Conservation (phyloP, 2,329 filamentous ascomycete genomes). For the Fusarium devonianum region DNA sequence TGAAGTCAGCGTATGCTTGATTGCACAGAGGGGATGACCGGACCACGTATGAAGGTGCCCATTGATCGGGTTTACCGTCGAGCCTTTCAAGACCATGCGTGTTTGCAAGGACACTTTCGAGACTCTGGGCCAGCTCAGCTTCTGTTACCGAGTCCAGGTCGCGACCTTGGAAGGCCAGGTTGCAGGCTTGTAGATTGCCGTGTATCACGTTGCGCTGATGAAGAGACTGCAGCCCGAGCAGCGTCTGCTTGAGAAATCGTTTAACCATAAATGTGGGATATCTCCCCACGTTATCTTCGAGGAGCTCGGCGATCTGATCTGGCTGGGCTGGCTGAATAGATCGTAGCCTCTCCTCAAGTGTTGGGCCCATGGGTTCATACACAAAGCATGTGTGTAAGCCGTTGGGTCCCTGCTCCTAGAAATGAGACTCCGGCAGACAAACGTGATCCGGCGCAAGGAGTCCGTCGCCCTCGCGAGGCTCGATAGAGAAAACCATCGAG, state of each 20-base stretch:
- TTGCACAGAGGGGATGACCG: not conserved
- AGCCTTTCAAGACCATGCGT: not conserved
- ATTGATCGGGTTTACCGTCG: not conserved
- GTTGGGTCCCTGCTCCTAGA: not conserved
- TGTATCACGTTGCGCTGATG: not conserved
- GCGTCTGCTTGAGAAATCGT: slow-evolving; percentile 10
- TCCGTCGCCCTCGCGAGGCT: too few species aligned
- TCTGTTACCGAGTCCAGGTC: not conserved
- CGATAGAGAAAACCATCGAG: not conserved
- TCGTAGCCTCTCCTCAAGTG: not conserved
- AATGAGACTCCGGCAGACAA: not conserved
- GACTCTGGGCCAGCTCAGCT: not conserved
- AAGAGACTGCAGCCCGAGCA: not conserved
- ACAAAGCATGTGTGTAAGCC: not conserved
- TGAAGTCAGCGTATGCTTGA: not conserved
- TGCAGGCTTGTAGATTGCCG: not conserved
- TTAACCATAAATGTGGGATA: slow-evolving; percentile 3
- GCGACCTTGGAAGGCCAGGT: not conserved
- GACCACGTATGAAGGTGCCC: slow-evolving; percentile 3
- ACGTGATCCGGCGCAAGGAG: not conserved
- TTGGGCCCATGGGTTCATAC: not conserved
- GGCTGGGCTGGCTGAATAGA: not conserved
- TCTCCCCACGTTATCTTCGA: not conserved
- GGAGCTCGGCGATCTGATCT: not conserved
- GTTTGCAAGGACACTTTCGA: not conserved